phyloP scores from a whole-genome alignment of 768 basidiomycete genomes.

The Kondoa malvinella region DNA sequence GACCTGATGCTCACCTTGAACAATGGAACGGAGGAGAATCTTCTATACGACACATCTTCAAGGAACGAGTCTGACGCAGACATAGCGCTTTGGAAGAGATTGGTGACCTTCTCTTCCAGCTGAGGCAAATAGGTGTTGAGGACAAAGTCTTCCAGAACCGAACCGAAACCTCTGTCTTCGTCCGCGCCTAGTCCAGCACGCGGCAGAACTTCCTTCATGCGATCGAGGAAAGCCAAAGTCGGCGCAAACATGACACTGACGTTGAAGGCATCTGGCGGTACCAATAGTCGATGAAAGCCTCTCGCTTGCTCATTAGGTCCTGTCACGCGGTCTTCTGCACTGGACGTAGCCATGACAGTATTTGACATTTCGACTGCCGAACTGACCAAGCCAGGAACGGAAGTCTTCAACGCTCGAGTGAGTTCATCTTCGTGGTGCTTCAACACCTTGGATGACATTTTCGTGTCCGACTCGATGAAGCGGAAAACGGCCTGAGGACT shows the following conservation, averaged over 20 bases:
- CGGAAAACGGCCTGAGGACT: slow-evolving; percentile 53
- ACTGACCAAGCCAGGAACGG: slow-evolving; percentile 74
- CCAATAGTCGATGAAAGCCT: slow-evolving; percentile 58
- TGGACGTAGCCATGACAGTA: neutral
- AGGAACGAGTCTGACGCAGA: slow-evolving; percentile 72
- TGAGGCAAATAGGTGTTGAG: slow-evolving; percentile 82
- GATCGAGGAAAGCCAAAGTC: slow-evolving; percentile 64
- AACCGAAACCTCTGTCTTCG: slow-evolving; percentile 23
- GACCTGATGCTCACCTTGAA: slow-evolving; percentile 44
- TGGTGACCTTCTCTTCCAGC: slow-evolving; percentile 78
- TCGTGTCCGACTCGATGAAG: slow-evolving; percentile 74
- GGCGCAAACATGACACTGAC: slow-evolving; percentile 89
- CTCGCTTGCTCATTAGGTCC: slow-evolving; percentile 31
- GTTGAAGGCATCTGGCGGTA: slow-evolving; percentile 84
- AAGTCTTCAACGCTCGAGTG: slow-evolving; percentile 62
- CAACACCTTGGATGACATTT: slow-evolving; percentile 49
- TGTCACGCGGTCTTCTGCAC: slow-evolving; percentile 37
- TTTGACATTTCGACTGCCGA: slow-evolving; percentile 13
- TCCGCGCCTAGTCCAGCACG: slow-evolving; percentile 18
- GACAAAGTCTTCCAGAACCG: slow-evolving; percentile 45
- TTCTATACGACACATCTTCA: slow-evolving; percentile 51
- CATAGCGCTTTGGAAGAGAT: slow-evolving; percentile 69
- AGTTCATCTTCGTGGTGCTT: slow-evolving; percentile 69
- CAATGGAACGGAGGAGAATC: slow-evolving; percentile 54
- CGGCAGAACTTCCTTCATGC: slow-evolving; percentile 55